Conservation (phyloP, 2,329 filamentous ascomycete species). For the Colletotrichum camelliae region DNA sequence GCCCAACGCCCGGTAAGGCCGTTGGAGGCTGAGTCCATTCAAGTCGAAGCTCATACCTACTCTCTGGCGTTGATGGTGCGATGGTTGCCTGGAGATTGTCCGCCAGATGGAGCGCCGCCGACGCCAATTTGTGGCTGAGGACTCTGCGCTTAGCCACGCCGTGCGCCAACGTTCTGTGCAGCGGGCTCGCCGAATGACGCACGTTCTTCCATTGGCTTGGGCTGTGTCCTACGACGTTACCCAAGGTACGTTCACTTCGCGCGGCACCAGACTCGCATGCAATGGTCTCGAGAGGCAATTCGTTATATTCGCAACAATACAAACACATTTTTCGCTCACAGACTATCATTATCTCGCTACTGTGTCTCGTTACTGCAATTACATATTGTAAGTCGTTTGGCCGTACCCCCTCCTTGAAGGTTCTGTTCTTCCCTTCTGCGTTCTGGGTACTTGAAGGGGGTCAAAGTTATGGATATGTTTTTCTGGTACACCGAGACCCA, state of each 20-base stretch:
- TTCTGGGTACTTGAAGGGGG: background rate
- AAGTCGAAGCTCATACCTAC: background rate
- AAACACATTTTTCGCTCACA: background rate
- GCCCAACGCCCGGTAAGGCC: background rate
- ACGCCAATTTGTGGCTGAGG: background rate
- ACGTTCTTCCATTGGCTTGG: background rate
- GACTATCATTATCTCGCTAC: background rate
- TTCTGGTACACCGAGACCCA: background rate
- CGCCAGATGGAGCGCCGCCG: background rate
- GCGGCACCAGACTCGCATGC: background rate
- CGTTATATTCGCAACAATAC: background rate
- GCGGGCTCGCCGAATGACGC: constrained; percentile 15
- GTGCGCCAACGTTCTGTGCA: background rate
- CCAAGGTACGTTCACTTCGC: background rate
- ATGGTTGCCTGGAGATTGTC: background rate
- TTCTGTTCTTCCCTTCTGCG: constrained; percentile 19
- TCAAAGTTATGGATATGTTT: background rate
- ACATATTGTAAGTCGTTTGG: background rate
- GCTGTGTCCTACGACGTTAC: background rate
- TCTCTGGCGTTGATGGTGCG: background rate
- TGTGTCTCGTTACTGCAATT: background rate
- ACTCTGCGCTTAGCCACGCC: background rate
- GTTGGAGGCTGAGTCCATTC: background rate
- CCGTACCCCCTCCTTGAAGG: background rate
- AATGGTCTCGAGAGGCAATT: background rate